phyloP scores from a whole-genome alignment of 2,329 filamentous ascomycete species.

The Teratosphaeria destructans region DNA sequence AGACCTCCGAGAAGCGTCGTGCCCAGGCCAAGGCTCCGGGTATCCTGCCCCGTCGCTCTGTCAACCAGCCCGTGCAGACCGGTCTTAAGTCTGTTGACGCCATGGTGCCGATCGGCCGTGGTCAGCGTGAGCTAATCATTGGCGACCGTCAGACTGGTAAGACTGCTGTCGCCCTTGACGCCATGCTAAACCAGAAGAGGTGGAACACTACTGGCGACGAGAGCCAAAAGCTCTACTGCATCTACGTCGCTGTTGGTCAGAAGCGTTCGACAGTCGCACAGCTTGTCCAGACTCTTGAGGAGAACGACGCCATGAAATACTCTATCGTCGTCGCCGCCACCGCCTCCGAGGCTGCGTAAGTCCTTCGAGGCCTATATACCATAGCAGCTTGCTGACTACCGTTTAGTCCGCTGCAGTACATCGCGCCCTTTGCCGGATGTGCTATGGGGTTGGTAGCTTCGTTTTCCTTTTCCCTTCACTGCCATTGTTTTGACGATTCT shows the following conservation, averaged over 20 bases:
- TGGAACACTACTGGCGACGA: constrained; percentile 87
- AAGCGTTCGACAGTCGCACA: constrained; percentile 99
- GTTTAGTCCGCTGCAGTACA: constrained; percentile 65
- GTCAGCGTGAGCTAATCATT: constrained; percentile 99
- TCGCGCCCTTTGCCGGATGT: constrained; percentile 79
- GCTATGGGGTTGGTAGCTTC: constrained; percentile 14
- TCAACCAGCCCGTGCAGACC: constrained; percentile 98
- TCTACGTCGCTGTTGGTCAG: constrained; percentile 98
- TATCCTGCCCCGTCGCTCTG: constrained; percentile 92
- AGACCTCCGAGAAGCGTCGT: constrained; percentile 84
- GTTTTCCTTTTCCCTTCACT: constrained; percentile 1
- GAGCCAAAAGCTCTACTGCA: constrained; percentile 97
- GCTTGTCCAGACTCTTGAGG: constrained; percentile 98
- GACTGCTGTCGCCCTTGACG: constrained; percentile 95
- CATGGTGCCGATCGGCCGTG: constrained; percentile 99
- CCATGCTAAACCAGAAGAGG: constrained; percentile 98
- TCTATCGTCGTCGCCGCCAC: constrained; percentile 87
- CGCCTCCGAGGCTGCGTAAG: constrained; percentile 75
- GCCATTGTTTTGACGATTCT: background rate
- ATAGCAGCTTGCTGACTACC: background rate
- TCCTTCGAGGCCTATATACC: background rate
- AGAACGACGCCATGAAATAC: constrained; percentile 99
- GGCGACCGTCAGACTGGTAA: constrained; percentile 99
- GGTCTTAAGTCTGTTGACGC: constrained; percentile 98
- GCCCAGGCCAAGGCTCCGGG: constrained; percentile 98